Base-by-base conservation (phyloP, 495 filamentous ascomycete genomes). In the Talaromyces proteolyticus region DNA sequence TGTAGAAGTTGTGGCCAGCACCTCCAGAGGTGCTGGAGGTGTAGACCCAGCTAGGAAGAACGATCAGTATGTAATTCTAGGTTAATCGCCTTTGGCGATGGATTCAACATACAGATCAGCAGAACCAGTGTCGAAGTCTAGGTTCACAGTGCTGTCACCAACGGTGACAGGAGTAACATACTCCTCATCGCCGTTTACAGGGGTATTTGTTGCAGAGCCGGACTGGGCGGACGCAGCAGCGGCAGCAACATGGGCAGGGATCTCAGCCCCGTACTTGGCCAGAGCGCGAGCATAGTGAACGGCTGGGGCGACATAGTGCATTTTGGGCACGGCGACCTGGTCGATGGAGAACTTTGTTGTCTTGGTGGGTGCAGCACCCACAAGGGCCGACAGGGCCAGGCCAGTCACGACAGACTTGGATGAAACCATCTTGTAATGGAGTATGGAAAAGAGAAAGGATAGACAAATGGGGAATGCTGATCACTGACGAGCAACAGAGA, bases 101-200 rank as follows among this genome's bases (percentile, higher is more conserved):
- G n/a, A n/a, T n/a, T n/a, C n/a, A n/a, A 72, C 78, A 69, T 64
- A 89, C 74, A 91, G 78, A 68, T 91, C 87, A 41, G 83, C 79
- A 39, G 81, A 86, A 3, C 87, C 87, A 38, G 87, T 89, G 60
- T 91, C 87, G 17, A 52, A 38, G 16, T 52, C 50, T 5, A 52
- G 40, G 12, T 45, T 24, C 41, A 52, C 37, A 3, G 72, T 77
- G 47, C 81, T 79, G 10, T 68, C 67, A 52, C 87, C 87, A 53
- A 90, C 70, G 2, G 64, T 72, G 47, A 90, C 84, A 16, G 85
- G 84, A 21, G 75, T 77, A 52, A 90, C 60, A 55, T 87, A 91
- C 61, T 86, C 79, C 25, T 60, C 53, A 56, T 89, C 87, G 55
- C 77, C 63, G 11, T 58, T 36, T 58, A 80, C 68, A 0, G 87